A percentile compares a stretch with the other conserved stretches of the same genome.
phyloP scores from a whole-genome alignment of 345 rosid species.

The Excoecaria agallocha region DNA sequence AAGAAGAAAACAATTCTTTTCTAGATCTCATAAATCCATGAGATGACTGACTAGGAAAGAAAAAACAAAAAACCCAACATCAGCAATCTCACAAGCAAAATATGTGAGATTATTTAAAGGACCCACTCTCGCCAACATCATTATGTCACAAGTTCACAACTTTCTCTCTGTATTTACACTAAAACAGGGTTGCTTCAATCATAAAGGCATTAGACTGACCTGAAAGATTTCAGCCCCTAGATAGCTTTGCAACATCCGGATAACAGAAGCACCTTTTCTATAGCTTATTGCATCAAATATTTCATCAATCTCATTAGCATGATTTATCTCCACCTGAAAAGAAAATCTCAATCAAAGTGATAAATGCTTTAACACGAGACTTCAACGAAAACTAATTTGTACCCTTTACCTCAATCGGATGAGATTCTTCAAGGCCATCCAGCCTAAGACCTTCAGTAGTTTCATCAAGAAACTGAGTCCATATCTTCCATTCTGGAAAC shows the following conservation, averaged over 20 bases:
- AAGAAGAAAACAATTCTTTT: background rate
- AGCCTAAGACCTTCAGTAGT: slow-evolving; percentile 78
- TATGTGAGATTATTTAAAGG: background rate
- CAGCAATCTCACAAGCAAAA: background rate
- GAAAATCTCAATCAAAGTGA: slow-evolving; percentile 5
- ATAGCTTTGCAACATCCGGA: slow-evolving; percentile 94
- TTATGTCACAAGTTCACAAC: background rate
- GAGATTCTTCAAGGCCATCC: slow-evolving; percentile 94
- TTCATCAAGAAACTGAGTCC: slow-evolving; percentile 98
- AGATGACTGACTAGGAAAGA: background rate
- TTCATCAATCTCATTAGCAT: slow-evolving; percentile 87
- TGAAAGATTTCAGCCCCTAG: slow-evolving; percentile 91
- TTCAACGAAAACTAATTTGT: background rate
- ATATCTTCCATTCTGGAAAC: slow-evolving; percentile 96
- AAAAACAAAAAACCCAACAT: background rate
- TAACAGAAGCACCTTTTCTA: slow-evolving; percentile 88
- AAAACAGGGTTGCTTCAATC: background rate
- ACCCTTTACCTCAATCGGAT: slow-evolving; percentile 84
- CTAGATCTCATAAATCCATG: background rate
- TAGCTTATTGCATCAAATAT: slow-evolving; percentile 96
- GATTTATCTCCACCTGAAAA: slow-evolving; percentile 82
- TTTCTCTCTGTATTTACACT: background rate
- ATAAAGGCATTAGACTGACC: slow-evolving; percentile 41
- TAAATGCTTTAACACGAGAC: background rate
- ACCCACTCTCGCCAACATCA: background rate